Percentiles rank a stretch among this genome's conserved stretches.
phyloP scores from a whole-genome alignment of 2,329 filamentous ascomycete species.

The Thielaviopsis euricoi region DNA sequence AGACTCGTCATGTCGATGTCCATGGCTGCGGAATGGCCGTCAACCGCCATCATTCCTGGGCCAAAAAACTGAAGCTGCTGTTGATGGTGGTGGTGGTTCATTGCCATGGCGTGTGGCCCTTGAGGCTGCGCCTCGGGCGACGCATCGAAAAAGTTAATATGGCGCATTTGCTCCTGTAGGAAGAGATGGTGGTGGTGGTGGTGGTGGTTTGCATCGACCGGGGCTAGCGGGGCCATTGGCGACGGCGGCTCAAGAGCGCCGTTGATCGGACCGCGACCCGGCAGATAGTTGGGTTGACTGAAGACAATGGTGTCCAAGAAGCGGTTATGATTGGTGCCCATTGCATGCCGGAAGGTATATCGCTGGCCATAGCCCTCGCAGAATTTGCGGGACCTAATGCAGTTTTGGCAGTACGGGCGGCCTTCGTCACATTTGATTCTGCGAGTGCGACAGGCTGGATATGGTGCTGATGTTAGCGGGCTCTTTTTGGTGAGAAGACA shows the following conservation, averaged over 20 bases:
- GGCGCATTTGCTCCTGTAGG: background rate
- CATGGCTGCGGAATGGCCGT: background rate
- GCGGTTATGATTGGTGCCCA: slow-evolving; percentile 32
- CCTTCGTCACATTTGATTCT: slow-evolving; percentile 96
- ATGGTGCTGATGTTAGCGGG: too few relatives aligned
- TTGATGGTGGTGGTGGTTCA: background rate
- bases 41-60: too few relatives aligned
- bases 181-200: background rate
- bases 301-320: background rate
- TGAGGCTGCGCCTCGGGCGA: background rate
- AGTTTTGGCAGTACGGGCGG: slow-evolving; percentile 66
- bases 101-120: background rate
- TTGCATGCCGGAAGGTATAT: slow-evolving; percentile 62
- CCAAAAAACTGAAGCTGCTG: background rate
- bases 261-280: background rate
- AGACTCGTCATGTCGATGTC: background rate
- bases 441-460: slow-evolving; percentile 69
- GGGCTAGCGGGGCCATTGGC: background rate
- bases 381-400: slow-evolving; percentile 67
- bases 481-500: too few relatives aligned
- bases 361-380: slow-evolving; percentile 76
- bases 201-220: background rate
- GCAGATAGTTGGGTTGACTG: background rate
- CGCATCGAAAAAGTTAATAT: background rate
- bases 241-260: slow-evolving; percentile 18